Conservation (phyloP, 1,284 basidiomycete genomes). For the Ustanciosporium gigantosporum region DNA sequence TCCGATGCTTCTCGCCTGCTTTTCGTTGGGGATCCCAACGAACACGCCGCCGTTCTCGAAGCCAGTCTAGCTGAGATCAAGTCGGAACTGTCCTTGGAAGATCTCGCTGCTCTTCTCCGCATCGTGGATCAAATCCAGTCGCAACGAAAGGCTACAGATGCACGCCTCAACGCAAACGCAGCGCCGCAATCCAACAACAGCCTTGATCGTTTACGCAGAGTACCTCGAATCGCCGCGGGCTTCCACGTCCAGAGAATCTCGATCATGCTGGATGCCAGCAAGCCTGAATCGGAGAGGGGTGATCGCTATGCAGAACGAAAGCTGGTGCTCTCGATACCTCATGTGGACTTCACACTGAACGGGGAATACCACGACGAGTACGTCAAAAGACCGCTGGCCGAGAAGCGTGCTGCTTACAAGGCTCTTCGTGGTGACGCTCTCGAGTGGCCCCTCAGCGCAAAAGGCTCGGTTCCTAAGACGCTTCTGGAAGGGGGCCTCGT, state of each 20-base stretch:
- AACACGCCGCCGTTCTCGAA: conserved; percentile 40
- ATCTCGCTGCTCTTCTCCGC: conserved; percentile 19
- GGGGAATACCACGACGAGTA: conserved; percentile 45
- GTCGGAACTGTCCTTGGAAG: conserved; percentile 19
- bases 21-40: conserved; percentile 52
- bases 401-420: conserved; percentile 46
- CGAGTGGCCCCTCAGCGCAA: conserved; percentile 38
- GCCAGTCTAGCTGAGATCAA: conserved; percentile 32
- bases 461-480: not conserved
- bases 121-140: conserved; percentile 12
- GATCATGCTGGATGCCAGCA: conserved; percentile 36
- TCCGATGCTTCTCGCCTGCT: conserved; percentile 12
- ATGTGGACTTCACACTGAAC: conserved; percentile 27
- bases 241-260: conserved; percentile 27
- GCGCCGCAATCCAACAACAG: conserved; percentile 12
- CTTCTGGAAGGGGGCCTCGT: not conserved
- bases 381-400: conserved; percentile 30
- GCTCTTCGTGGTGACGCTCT: conserved; percentile 37
- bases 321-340: conserved; percentile 33
- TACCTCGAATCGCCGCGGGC: conserved; percentile 37
- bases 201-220: conserved; percentile 10
- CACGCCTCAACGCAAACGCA: conserved; percentile 12
- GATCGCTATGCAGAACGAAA: conserved; percentile 1
- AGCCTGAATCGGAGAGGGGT: not conserved
- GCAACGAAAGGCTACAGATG: conserved; percentile 7